Evolutionary conservation across 805 yeast species (phyloP).

Genomic region (Monosporozyma servazzii): DNA sequence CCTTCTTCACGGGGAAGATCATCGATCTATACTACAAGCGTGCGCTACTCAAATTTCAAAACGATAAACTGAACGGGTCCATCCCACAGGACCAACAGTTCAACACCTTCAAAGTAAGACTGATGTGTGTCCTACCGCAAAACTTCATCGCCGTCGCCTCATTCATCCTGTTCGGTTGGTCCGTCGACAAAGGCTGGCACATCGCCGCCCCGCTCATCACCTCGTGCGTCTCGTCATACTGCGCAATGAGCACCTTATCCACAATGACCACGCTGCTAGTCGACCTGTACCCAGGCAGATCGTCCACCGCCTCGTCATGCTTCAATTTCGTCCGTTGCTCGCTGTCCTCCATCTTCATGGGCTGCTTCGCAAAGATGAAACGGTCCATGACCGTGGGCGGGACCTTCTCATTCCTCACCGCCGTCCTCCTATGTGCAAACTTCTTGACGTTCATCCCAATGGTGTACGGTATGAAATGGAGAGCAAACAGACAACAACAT

Average conservation of each 20-base stretch:
- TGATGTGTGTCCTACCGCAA: conserved; percentile 40
- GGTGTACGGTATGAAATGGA: conserved; percentile 32
- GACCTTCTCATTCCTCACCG: conserved; percentile 59
- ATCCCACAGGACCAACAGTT: conserved; percentile 31
- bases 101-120: conserved; percentile 45
- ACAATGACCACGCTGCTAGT: conserved; percentile 57
- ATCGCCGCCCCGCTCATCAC: conserved; percentile 49
- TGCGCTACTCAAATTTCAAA: conserved; percentile 20
- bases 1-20: conserved; percentile 47
- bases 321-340: conserved; percentile 65
- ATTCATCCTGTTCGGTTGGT: conserved; percentile 63
- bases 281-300: conserved; percentile 58
- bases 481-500: conserved; percentile 13
- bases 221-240: conserved; percentile 47
- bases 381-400: conserved; percentile 58
- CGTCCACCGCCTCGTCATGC: conserved; percentile 67
- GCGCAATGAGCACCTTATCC: conserved; percentile 48
- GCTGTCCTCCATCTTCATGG: conserved; percentile 58
- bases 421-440: conserved; percentile 31
- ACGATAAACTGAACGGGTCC: conserved; percentile 17
- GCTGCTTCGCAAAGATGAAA: conserved; percentile 56
- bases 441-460: conserved; percentile 28
- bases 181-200: conserved; percentile 40
- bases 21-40: conserved; percentile 42
- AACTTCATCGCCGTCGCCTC: conserved; percentile 33